Percentiles rank a stretch among this genome's conserved stretches.
Evolutionary conservation across 116 monocot genomes (phyloP).

Genomic region (Phalaenopsis hybrid): DNA sequence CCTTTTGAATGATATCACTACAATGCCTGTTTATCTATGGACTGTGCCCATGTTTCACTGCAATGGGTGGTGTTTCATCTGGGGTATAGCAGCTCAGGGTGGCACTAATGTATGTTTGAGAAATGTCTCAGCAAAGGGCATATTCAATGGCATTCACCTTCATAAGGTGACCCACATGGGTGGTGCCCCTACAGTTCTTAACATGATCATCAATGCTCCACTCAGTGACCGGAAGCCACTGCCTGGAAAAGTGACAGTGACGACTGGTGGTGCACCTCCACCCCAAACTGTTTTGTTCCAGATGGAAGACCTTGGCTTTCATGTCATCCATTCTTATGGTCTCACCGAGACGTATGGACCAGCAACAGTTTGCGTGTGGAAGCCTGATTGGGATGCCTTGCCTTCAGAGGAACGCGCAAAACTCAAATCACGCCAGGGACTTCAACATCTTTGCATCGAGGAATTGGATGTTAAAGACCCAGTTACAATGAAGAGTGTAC

Average conservation of each 20-base stretch:
- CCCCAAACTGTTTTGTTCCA: slow-evolving; percentile 52
- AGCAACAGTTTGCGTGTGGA: slow-evolving; percentile 57
- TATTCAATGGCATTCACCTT: slow-evolving; percentile 39
- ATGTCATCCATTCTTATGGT: slow-evolving; percentile 54
- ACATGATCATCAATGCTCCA: slow-evolving; percentile 45
- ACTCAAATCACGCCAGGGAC: slow-evolving; percentile 56
- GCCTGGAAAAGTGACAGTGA: slow-evolving; percentile 33
- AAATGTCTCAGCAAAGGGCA: slow-evolving; percentile 35
- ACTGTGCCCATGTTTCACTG: slow-evolving; percentile 83
- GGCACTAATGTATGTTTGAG: slow-evolving; percentile 67
- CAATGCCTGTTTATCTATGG: slow-evolving; percentile 67
- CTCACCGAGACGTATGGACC: slow-evolving; percentile 79
- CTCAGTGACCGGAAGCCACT: slow-evolving; percentile 22
- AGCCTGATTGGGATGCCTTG: slow-evolving; percentile 62
- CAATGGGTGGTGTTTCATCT: slow-evolving; percentile 76
- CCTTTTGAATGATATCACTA: slow-evolving; percentile 36
- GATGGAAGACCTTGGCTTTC: slow-evolving; percentile 72
- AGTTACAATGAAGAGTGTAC: slow-evolving; percentile 61
- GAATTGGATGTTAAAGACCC: slow-evolving; percentile 67
- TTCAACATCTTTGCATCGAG: slow-evolving; percentile 49
- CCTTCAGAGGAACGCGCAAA: slow-evolving; percentile 29
- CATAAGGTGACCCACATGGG: slow-evolving; percentile 71
- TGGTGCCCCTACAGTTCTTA: slow-evolving; percentile 74
- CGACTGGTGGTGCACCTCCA: slow-evolving; percentile 71
- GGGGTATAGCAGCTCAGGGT: slow-evolving; percentile 66